Evolutionary conservation across 2,329 filamentous ascomycete species (phyloP).

Genomic region (Nectriaceae sp.): DNA sequence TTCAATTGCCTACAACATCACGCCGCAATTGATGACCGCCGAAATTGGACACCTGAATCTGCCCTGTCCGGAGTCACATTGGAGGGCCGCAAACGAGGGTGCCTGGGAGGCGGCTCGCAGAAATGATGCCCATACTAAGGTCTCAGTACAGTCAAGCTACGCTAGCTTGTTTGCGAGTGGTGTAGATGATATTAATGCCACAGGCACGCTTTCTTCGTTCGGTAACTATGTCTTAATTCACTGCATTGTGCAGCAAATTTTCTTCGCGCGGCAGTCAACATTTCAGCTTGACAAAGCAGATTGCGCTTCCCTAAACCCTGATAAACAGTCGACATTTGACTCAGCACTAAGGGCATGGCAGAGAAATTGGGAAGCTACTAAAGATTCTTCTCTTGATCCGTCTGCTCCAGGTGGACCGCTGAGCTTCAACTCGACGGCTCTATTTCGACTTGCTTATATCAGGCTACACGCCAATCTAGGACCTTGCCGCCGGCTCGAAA

Average conservation of each 20-base stretch:
- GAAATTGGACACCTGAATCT: constrained; percentile 2
- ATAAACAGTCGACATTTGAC: constrained; percentile 5
- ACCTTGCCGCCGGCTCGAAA: constrained; percentile 5
- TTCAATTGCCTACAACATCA: constrained; percentile 6
- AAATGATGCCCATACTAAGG: constrained; percentile 2
- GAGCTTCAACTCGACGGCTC: constrained; percentile 52
- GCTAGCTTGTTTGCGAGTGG: not conserved
- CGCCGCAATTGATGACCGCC: constrained; percentile 5
- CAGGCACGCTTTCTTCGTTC: constrained; percentile 7
- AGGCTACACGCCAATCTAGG: constrained; percentile 19
- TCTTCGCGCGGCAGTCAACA: constrained; percentile 8
- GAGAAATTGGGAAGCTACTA: constrained; percentile 6
- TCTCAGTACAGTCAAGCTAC: not conserved
- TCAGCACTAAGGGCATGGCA: constrained; percentile 9
- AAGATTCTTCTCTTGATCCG: constrained; percentile 10
- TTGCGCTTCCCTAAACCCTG: not conserved
- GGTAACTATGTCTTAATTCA: constrained; percentile 16
- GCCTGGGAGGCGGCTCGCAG: not conserved
- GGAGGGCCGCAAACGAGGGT: not conserved
- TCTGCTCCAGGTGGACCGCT: constrained; percentile 56
- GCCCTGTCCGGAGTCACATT: not conserved
- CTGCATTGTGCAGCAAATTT: constrained; percentile 12
- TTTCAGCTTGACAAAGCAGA: not conserved
- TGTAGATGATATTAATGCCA: not conserved
- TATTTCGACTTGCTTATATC: constrained; percentile 32